phyloP scores from a whole-genome alignment of 345 rosid species.

The Aethionema arabicum region DNA sequence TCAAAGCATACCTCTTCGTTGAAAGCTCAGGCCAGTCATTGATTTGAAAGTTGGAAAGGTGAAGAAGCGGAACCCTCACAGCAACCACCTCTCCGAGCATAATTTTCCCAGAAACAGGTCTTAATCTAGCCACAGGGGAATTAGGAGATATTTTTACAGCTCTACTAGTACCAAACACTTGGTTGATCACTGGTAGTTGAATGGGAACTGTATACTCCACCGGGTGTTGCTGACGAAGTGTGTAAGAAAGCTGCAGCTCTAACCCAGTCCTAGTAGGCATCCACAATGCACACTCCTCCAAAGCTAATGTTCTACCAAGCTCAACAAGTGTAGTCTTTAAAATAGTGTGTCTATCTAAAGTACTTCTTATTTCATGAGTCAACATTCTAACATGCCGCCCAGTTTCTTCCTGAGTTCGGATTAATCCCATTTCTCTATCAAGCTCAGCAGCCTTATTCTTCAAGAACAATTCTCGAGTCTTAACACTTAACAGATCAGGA shows the following conservation, averaged over 20 bases:
- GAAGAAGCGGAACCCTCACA: constrained; percentile 93
- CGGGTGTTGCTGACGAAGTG: constrained; percentile 93
- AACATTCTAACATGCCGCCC: constrained; percentile 98
- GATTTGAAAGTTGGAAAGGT: constrained; percentile 92
- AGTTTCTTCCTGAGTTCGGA: constrained; percentile 95
- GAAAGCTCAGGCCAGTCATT: constrained; percentile 99
- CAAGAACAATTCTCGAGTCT: constrained; percentile 84
- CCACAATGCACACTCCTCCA: constrained; percentile 99
- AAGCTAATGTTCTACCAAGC: constrained; percentile 78
- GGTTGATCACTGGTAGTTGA: constrained; percentile 89
- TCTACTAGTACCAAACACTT: constrained; percentile 69
- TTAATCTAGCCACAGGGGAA: constrained; percentile 77
- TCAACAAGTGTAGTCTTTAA: constrained; percentile 91
- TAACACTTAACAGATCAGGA: constrained; percentile 87
- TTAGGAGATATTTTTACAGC: constrained; percentile 88
- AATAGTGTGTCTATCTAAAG: constrained; percentile 93
- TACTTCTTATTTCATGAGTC: constrained; percentile 93
- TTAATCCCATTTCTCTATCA: constrained; percentile 96
- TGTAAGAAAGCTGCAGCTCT: constrained; percentile 91
- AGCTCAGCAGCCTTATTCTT: constrained; percentile 97
- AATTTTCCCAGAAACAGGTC: constrained; percentile 80
- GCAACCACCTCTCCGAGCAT: constrained; percentile 94
- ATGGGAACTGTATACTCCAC: constrained; percentile 93
- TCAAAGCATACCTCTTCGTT: constrained; percentile 85
- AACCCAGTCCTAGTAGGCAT: constrained; percentile 98